A percentile compares a stretch with the other conserved stretches of the same genome.
phyloP scores from a whole-genome alignment of 202 grass and related monocot species.

The Schoenoplectus tabernaemontani region DNA sequence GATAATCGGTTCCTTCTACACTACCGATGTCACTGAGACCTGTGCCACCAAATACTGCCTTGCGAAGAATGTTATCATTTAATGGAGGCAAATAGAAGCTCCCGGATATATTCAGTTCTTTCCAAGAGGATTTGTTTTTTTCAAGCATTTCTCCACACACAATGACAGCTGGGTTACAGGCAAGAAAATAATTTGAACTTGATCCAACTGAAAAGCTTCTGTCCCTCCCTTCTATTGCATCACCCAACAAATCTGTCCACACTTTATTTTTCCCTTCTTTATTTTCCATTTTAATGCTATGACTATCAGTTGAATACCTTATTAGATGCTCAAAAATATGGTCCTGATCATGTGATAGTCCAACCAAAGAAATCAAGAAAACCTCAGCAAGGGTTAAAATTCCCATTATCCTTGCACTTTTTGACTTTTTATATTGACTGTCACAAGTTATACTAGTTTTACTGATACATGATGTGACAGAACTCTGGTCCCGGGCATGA shows the following conservation, averaged over 20 bases:
- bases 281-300: constrained; percentile 3
- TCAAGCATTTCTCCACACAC: constrained; percentile 46
- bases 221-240: constrained; percentile 43
- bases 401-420: constrained; percentile 53
- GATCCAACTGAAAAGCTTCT: constrained; percentile 28
- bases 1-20: constrained; percentile 71
- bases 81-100: constrained; percentile 66
- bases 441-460: constrained; percentile 22
- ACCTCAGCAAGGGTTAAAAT: constrained; percentile 67
- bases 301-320: constrained; percentile 21
- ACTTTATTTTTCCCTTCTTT: constrained; percentile 33
- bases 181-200: constrained; percentile 18
- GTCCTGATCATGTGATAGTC: constrained; percentile 61
- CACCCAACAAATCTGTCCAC: constrained; percentile 61
- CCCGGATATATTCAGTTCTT: constrained; percentile 70
- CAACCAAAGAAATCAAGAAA: constrained; percentile 82
- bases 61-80: constrained; percentile 59
- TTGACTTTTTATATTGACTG: constrained; percentile 29
- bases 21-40: constrained; percentile 26
- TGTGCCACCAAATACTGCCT: constrained; percentile 51
- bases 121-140: constrained; percentile 45
- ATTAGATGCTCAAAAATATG: constrained; percentile 67
- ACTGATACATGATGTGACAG: constrained; percentile 15
- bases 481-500: constrained; percentile 46
- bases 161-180: constrained; percentile 53